Conservation (phyloP, 2,329 filamentous ascomycete genomes). For the Fusarium fujikuroi region DNA sequence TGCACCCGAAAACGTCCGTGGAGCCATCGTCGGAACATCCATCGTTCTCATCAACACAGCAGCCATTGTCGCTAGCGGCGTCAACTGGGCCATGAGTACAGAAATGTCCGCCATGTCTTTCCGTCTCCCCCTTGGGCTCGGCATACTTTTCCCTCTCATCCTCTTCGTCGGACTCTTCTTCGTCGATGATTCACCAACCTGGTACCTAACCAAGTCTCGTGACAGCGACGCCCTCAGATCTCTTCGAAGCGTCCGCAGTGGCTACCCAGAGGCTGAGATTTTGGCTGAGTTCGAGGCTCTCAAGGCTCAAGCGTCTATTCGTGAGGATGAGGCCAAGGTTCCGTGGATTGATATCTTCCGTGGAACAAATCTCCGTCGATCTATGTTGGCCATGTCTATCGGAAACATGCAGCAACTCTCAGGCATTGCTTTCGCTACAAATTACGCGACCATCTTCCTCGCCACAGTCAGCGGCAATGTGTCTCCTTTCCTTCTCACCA, state of each 20-base stretch:
- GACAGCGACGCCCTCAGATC: background rate
- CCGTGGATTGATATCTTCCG: background rate
- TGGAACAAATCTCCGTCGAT: background rate
- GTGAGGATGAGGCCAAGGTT: background rate
- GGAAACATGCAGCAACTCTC: conserved; percentile 1
- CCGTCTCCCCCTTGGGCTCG: background rate
- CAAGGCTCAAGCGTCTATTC: background rate
- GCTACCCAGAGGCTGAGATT: background rate
- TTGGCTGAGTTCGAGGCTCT: background rate
- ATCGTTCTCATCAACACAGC: background rate
- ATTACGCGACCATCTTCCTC: background rate
- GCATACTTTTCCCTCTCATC: background rate
- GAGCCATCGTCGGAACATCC: background rate
- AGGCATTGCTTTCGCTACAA: background rate
- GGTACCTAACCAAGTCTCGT: background rate
- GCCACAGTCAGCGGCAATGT: background rate
- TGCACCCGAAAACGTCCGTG: background rate
- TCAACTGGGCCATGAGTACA: background rate
- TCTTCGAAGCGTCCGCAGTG: background rate
- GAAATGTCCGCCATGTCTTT: background rate
- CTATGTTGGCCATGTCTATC: background rate
- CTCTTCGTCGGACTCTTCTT: background rate
- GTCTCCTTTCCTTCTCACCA: background rate
- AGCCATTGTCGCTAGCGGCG: background rate
- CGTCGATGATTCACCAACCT: background rate